Evolutionary conservation across 73 alveolate genomes (phyloP).

Genomic region (Paramecium primaurelia): DNA sequence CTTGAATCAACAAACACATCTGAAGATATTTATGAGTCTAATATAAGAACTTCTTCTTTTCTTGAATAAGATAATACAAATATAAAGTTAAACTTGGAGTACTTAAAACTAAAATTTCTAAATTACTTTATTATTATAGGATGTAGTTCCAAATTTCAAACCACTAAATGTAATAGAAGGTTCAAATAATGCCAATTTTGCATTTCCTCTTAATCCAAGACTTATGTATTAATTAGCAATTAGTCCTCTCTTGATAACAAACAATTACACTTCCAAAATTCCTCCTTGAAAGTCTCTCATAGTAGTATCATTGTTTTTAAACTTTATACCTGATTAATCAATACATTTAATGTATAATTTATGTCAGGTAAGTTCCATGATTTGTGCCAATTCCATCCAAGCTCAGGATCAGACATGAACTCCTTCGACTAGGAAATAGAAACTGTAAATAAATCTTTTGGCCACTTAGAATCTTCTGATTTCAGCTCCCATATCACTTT

Average conservation of each 20-base stretch:
- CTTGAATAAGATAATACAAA: slow-evolving; percentile 7
- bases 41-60: slow-evolving; percentile 46
- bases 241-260: not conserved
- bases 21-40: slow-evolving; percentile 63
- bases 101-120: not conserved
- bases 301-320: not conserved
- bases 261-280: not conserved
- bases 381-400: slow-evolving; percentile 69
- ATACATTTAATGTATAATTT: not conserved
- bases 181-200: slow-evolving; percentile 39
- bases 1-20: slow-evolving; percentile 67
- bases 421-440: not conserved
- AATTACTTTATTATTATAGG: slow-evolving; percentile 66
- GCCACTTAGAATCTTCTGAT: not conserved
- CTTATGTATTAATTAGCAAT: not conserved
- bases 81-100: slow-evolving; percentile 51
- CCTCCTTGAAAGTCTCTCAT: not conserved
- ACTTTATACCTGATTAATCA: not conserved
- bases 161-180: slow-evolving; percentile 64
- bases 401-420: slow-evolving; percentile 40
- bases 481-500: not conserved
- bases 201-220: slow-evolving; percentile 63
- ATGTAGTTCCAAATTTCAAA: slow-evolving; percentile 58
- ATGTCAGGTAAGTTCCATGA: slow-evolving; percentile 74
- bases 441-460: not conserved